These are phyloP conservation scores for Daedalea quercina DNA, from an alignment of 768 basidiomycete genomes.

Conservation along the genomic window DNA sequence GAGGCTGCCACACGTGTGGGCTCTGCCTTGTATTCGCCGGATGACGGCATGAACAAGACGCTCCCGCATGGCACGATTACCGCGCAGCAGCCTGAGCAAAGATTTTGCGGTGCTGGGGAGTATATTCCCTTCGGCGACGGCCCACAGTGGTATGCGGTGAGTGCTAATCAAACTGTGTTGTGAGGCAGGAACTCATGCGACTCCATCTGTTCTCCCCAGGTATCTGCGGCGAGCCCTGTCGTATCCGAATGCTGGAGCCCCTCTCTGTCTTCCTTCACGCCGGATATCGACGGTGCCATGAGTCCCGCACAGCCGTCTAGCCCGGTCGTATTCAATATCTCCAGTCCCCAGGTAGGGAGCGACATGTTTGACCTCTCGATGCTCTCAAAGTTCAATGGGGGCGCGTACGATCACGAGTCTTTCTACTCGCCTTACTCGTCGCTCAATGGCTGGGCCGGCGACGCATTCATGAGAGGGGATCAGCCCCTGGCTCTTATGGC, in stretches of 20 bases:
- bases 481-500: background rate
- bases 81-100: background rate
- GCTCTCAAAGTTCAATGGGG: background rate
- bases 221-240: conserved; percentile 1
- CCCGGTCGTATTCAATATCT: conserved; percentile 5
- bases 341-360: conserved; percentile 6
- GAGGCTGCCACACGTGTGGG: conserved; percentile 6
- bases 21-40: background rate
- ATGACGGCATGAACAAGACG: background rate
- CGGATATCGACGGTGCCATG: conserved; percentile 8
- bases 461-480: conserved; percentile 1
- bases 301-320: conserved; percentile 10
- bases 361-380: background rate
- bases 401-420: background rate
- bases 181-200: background rate
- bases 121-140: background rate
- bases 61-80: background rate
- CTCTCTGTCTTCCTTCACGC: conserved; percentile 9
- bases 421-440: conserved; percentile 21
- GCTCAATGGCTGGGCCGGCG: conserved; percentile 23
- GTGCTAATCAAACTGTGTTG: background rate
- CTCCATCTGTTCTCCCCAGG: background rate
- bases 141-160: background rate
- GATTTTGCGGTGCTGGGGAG: background rate
- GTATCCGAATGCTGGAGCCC: conserved; percentile 7